Conservation (phyloP, 352 stramenopile species). For the Phytophthora melonis region DNA sequence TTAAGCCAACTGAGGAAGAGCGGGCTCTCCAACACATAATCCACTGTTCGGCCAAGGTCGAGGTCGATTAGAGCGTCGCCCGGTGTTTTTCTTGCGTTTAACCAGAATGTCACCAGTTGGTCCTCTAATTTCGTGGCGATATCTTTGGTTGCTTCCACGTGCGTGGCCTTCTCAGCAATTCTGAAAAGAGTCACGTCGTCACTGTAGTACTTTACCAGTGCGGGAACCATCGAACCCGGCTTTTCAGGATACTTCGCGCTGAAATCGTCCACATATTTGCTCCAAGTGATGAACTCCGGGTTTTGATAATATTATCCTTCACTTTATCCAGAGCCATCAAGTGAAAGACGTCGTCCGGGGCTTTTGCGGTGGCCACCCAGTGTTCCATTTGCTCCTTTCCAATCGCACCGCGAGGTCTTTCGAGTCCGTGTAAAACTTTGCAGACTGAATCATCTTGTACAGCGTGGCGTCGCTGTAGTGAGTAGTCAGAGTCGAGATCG, state of each 20-base stretch:
- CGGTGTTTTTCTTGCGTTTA: neutral
- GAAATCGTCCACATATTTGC: neutral
- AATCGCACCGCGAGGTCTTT: neutral
- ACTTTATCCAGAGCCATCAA: neutral
- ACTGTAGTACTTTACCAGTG: neutral
- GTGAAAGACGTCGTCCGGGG: neutral
- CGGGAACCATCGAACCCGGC: neutral
- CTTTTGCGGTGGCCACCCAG: neutral
- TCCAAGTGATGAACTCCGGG: neutral
- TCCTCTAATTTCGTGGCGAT: neutral
- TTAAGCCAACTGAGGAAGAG: conserved; percentile 1
- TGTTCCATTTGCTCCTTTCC: neutral
- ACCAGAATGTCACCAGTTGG: neutral
- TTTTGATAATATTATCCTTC: neutral
- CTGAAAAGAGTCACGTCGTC: neutral
- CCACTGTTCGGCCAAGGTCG: neutral
- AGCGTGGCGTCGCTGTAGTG: conserved; percentile 2
- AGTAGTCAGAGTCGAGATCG: neutral
- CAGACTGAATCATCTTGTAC: conserved; percentile 1
- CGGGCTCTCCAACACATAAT: neutral
- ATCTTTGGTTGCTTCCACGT: neutral
- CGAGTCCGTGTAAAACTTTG: neutral
- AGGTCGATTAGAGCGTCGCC: neutral
- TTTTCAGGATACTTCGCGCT: neutral
- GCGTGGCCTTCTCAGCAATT: neutral